Base-by-base conservation (phyloP, 2,329 filamentous ascomycete species). In the Exophiala alcalophila region DNA sequence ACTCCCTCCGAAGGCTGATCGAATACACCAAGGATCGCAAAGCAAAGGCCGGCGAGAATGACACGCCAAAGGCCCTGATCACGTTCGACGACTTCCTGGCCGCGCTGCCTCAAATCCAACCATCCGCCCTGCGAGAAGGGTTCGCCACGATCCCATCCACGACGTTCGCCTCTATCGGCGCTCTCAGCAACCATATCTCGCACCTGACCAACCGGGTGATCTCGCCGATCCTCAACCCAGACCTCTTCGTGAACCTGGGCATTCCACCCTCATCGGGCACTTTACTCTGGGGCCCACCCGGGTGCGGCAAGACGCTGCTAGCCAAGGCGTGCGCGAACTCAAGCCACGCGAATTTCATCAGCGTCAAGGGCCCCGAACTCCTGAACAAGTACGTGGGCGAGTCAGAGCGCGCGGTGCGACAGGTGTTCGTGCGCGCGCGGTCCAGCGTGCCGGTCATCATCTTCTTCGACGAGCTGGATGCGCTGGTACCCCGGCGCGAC, bases 351-450 rank as follows among this genome's bases (percentile, higher is more conserved):
- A 97, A 95, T 65, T 98, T 98, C 71, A 98, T 98, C 65, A 89
- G 88, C 38, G 88, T 98, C 66, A 96, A 96, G 65, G 92, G 92
- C 0, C 92, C 92, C 0, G 92, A 98, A 63, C 73, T 98, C 7
- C 77, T 98, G 31, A 97, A 97, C 72, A 98, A 97, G 66, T 98
- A 91, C 62, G 90, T 98, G 7, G 92, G 92, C 54, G 92, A 98
- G 66, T 94, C 87, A 5, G 92, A 98, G 67, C 84, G 91, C 8
- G 87, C 90, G 0, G 85, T 98, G 1, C 82, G 92, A 15, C 88
- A 94, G 62, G 84, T 97, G 0, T 98, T 98, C 65, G 80, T 83
- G 52, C 83, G 91, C 11, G 92, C 92, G 1, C 80, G 90, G 37
- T 85, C 85, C 1, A 91, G 85, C 5, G 78, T 89, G 0, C 92